Evolutionary conservation across 73 alveolate genomes (phyloP), one percentile per base, ranked within the genome.

Genomic region (Durusdinium trenchii): DNA sequence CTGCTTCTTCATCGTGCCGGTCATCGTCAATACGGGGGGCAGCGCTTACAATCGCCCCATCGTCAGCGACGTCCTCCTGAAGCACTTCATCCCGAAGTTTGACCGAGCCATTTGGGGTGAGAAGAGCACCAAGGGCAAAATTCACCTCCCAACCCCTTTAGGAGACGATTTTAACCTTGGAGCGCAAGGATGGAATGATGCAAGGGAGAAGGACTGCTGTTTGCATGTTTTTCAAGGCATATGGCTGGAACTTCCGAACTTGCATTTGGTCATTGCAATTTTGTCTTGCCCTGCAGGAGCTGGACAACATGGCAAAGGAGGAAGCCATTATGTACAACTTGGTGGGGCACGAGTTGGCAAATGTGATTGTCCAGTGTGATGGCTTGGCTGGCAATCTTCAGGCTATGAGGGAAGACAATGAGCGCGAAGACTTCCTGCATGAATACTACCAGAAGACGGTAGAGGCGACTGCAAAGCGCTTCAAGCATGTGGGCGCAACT

Each of bases 41-140:
- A 82, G 93, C 73, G 93, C 93, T 50, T 82, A 82, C 73, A 50
- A 82, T 82, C 93, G 93, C 93, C 89, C 93, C 93, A 82, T 82
- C 69, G 32, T 82, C 73, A 82, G 93, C 93, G 71, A 82, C 93
- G 35, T 82, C 75, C 93, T 82, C 93, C 93, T 82, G 52, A 82
- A 82, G 73, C 93, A 50, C 73, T 82, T 82, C 93, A 82, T 82
- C 93, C 93, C 93, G 73, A 46, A 50, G 69, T 82, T 82, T 82
- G 75, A 82, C 93, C 93, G 93, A 48, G 69, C 93, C 73, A 82
- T 47, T 82, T 82, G 93, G 75, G 43, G 69, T 82, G 93, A 82
- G 93, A 64, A 64, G 45, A 46, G 71, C 92, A 82, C 73, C 93
- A 82, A 82, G 73, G 93, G 93, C 93, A 82, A 48, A 47, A 47